A percentile compares a stretch with the other conserved stretches of the same genome.
Conservation (phyloP, 163 green algal genomes). For the Volvox carteri region DNA sequence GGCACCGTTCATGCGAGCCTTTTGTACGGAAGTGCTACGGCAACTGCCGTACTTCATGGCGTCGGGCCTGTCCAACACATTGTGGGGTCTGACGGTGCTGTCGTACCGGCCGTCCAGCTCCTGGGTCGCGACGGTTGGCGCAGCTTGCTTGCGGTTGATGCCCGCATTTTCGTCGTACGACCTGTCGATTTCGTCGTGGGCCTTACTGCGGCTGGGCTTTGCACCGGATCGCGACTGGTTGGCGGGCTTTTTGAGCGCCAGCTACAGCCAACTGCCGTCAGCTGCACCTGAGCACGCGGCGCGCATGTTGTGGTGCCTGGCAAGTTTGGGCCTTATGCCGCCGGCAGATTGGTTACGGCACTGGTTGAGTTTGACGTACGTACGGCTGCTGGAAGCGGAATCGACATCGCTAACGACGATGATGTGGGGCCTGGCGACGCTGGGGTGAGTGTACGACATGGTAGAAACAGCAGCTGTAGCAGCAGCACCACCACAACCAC, state of each 20-base stretch:
- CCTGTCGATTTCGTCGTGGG: constrained; percentile 22
- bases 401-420: constrained; percentile 1
- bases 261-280: constrained; percentile 10
- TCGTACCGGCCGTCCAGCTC: background rate
- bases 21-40: background rate
- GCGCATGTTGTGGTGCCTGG: constrained; percentile 46
- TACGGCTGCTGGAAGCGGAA: constrained; percentile 39
- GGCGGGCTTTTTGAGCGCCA: constrained; percentile 19
- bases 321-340: constrained; percentile 14
- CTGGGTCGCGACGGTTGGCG: background rate
- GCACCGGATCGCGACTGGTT: constrained; percentile 6
- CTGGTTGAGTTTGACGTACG: constrained; percentile 38
- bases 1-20: background rate
- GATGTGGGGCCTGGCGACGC: constrained; percentile 36
- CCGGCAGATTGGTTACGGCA: constrained; percentile 39
- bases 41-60: constrained; percentile 1
- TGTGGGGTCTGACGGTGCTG: constrained; percentile 15
- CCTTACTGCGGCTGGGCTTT: constrained; percentile 28
- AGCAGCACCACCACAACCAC: too few species aligned
- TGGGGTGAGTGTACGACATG: constrained; percentile 48
- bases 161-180: constrained; percentile 24
- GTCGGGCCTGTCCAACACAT: constrained; percentile 21
- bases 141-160: constrained; percentile 6
- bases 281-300: constrained; percentile 29
- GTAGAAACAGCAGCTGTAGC: background rate